Percentiles rank a stretch among this genome's conserved stretches.
Conservation (phyloP, 768 basidiomycete genomes). For the Lyophyllum decastes region DNA sequence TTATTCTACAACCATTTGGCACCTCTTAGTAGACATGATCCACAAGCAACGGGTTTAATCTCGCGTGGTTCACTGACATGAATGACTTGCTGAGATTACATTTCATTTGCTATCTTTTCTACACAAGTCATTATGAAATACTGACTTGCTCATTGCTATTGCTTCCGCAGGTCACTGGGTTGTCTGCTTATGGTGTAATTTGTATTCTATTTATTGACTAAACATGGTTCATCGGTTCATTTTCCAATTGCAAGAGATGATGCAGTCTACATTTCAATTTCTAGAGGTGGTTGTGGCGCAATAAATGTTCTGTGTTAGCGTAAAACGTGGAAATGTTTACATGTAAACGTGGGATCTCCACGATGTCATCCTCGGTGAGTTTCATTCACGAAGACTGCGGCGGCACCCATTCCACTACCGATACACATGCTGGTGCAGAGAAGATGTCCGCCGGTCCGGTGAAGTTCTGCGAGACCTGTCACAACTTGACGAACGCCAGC, state of each 20-base stretch:
- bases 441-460: constrained; percentile 63
- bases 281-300: neutral
- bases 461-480: constrained; percentile 83
- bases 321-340: neutral
- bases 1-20: constrained; percentile 68
- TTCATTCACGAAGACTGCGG: constrained; percentile 80
- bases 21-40: constrained; percentile 90
- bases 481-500: constrained; percentile 88
- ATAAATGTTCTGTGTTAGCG: neutral
- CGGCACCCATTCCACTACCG: constrained; percentile 90
- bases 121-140: neutral
- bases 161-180: neutral
- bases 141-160: neutral
- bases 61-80: constrained; percentile 74
- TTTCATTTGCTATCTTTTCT: constrained; percentile 24
- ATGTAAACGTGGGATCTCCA: neutral
- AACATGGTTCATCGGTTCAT: neutral
- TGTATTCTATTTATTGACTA: too few species aligned
- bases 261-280: neutral
- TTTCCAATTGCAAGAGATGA: neutral
- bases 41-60: constrained; percentile 32
- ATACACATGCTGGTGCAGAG: constrained; percentile 80
- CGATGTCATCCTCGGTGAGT: constrained; percentile 20
- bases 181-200: neutral
- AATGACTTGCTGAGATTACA: constrained; percentile 77